These are phyloP conservation scores for Capillidium rhysosporum DNA, from an alignment of 371 early-diverging fungal species.

Conservation along the genomic window DNA sequence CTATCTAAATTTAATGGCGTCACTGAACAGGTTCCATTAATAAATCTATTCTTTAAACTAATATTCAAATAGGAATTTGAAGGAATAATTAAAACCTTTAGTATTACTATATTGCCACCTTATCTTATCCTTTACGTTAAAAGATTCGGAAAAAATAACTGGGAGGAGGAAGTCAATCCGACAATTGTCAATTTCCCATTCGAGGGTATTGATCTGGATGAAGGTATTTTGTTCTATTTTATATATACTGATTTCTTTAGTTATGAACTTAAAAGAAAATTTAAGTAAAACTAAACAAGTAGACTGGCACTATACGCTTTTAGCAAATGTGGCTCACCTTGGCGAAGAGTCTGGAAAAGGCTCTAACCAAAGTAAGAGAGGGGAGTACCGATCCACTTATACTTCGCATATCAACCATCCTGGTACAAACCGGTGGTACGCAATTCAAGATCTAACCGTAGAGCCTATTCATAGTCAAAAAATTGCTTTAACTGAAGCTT, in stretches of 20 bases:
- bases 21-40: conserved; percentile 28
- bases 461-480: conserved; percentile 87
- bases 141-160: conserved; percentile 79
- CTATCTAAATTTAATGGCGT: conserved; percentile 74
- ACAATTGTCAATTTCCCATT: conserved; percentile 96
- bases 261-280: conserved; percentile 16
- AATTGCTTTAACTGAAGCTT: conserved; percentile 82
- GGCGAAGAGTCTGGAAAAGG: conserved; percentile 55
- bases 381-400: conserved; percentile 19
- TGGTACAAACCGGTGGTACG: conserved; percentile 81
- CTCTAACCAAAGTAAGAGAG: too few relatives aligned
- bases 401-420: conserved; percentile 61
- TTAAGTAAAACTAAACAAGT: background rate
- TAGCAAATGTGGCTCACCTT: conserved; percentile 84
- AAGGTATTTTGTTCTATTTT: background rate
- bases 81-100: conserved; percentile 41
- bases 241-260: background rate
- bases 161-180: conserved; percentile 77
- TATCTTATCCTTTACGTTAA: conserved; percentile 84
- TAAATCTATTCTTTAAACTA: background rate
- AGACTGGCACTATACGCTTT: conserved; percentile 47
- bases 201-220: conserved; percentile 45
- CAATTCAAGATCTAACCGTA: conserved; percentile 82
- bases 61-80: conserved; percentile 29
- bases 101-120: conserved; percentile 51